Evolutionary conservation across 306 rosid genomes (phyloP).

Genomic region (Ormosia semicastrata): DNA sequence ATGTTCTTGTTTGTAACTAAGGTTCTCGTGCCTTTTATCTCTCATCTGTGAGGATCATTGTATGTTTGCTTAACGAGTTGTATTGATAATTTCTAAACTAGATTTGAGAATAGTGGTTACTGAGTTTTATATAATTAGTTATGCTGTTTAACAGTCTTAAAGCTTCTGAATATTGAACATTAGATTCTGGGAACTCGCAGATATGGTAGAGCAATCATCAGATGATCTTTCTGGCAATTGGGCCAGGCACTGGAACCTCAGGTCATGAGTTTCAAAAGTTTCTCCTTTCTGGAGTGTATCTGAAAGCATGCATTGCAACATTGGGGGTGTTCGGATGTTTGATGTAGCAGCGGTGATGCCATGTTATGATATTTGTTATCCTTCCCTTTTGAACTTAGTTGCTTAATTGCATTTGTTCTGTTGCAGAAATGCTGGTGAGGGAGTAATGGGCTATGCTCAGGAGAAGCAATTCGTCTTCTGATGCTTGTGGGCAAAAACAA

Average conservation of each 20-base stretch:
- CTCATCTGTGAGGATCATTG: conserved; percentile 13
- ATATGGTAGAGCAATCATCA: conserved; percentile 59
- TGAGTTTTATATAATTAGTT: conserved; percentile 42
- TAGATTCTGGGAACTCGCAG: conserved; percentile 85
- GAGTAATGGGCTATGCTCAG: conserved; percentile 77
- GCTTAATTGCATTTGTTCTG: conserved; percentile 77
- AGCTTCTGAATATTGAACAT: conserved; percentile 55
- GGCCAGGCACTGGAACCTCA: conserved; percentile 68
- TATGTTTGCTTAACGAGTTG: conserved; percentile 18
- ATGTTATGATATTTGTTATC: conserved; percentile 54
- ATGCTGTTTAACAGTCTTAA: conserved; percentile 39
- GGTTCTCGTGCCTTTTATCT: not conserved
- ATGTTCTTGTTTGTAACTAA: conserved; percentile 10
- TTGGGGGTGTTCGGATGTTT: conserved; percentile 51
- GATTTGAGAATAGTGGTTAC: conserved; percentile 38
- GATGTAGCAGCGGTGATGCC: conserved; percentile 58
- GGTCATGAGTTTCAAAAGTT: conserved; percentile 57
- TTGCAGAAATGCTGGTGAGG: conserved; percentile 96
- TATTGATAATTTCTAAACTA: conserved; percentile 18
- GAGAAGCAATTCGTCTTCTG: conserved; percentile 71
- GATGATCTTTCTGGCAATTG: conserved; percentile 75
- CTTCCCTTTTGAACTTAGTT: conserved; percentile 52
- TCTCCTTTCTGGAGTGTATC: conserved; percentile 48
- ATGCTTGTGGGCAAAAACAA: conserved; percentile 60
- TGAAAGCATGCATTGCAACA: conserved; percentile 56